Evolutionary conservation across 2,329 filamentous ascomycete species (phyloP), one percentile per base, ranked within the genome.

Genomic region (Claviceps sp.): DNA sequence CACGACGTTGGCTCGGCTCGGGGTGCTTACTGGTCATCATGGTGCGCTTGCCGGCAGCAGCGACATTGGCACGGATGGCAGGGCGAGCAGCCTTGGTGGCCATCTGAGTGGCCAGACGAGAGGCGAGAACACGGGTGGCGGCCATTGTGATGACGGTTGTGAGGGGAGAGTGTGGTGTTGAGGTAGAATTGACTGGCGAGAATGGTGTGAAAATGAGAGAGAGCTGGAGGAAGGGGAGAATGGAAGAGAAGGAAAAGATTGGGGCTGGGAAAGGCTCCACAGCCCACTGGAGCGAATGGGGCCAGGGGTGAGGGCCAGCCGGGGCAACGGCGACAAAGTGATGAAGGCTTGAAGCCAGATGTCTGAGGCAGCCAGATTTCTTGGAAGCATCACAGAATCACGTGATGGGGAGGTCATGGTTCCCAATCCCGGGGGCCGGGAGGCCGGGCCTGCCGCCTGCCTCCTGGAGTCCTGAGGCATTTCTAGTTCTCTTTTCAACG

Each of bases 71-170:
- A 66, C 83, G 83, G 67, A 83, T 71, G 71, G 82, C 82, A 74
- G 85, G 84, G 72, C 85, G 85, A 72, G 84, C 84, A 72, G 82
- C 83, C 82, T 85, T 86, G 74, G 77, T 73, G 70, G 82, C 81
- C 81, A 85, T 84, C 74, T 84, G 79, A 69, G 81, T 78, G 72
- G 84, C 83, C 77, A 88, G 78, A 72, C 85, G 82, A 67, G 84
- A 83, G 70, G 85, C 81, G 74, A 87, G 78, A 72, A 88, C 78
- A 75, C 85, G 85, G 71, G 81, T 75, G 72, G 85, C 82, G 72
- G 85, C 82, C 85, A 89, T 89, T 87, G 79, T 80, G 79, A 82
- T 73, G 78, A 81, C 73, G 75, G 75, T 71, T 74, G 59, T 66
- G 57, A 55, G 63, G 61, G 54, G 58, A 55, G 55, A 54, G 50